A percentile compares a stretch with the other conserved stretches of the same genome.
These are phyloP conservation scores for Malus fusca DNA, from an alignment of 306 rosid genomes.

Conservation along the genomic window DNA sequence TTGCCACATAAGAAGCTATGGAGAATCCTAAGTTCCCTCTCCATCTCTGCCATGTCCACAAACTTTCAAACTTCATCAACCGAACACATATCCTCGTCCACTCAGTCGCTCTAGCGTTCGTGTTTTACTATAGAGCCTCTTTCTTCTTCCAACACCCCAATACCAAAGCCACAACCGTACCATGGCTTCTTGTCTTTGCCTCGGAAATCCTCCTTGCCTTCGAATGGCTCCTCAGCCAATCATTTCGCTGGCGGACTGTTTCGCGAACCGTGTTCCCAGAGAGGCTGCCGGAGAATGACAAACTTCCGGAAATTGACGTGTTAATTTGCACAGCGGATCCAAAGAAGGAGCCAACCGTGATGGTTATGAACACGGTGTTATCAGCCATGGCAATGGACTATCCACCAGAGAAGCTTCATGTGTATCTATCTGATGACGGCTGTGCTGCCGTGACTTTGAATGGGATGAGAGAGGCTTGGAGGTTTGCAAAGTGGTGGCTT, in stretches of 20 bases:
- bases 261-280: slow-evolving; percentile 45
- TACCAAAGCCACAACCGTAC: slow-evolving; percentile 14
- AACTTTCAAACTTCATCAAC: slow-evolving; percentile 30
- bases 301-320: slow-evolving; percentile 54
- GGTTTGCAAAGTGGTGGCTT: slow-evolving; percentile 60
- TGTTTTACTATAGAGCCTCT: slow-evolving; percentile 43
- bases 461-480: slow-evolving; percentile 38
- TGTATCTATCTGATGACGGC: slow-evolving; percentile 71
- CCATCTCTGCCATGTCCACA: slow-evolving; percentile 35
- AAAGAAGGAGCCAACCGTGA: slow-evolving; percentile 52
- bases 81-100: slow-evolving; percentile 43
- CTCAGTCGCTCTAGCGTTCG: slow-evolving; percentile 36
- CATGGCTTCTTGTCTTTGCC: slow-evolving; percentile 46
- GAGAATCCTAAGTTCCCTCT: slow-evolving; percentile 32
- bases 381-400: slow-evolving; percentile 74
- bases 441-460: slow-evolving; percentile 44
- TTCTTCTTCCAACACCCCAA: slow-evolving; percentile 26
- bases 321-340: slow-evolving; percentile 71
- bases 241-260: slow-evolving; percentile 38
- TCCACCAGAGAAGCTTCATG: slow-evolving; percentile 55
- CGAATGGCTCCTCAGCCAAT: slow-evolving; percentile 52
- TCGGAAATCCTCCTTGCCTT: slow-evolving; percentile 58
- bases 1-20: slow-evolving; percentile 17
- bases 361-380: slow-evolving; percentile 66
- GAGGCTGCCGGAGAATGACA: slow-evolving; percentile 43